Evolutionary conservation across 2,329 filamentous ascomycete genomes (phyloP), one percentile per base, ranked within the genome.

Genomic region (Anthostomella pinea): DNA sequence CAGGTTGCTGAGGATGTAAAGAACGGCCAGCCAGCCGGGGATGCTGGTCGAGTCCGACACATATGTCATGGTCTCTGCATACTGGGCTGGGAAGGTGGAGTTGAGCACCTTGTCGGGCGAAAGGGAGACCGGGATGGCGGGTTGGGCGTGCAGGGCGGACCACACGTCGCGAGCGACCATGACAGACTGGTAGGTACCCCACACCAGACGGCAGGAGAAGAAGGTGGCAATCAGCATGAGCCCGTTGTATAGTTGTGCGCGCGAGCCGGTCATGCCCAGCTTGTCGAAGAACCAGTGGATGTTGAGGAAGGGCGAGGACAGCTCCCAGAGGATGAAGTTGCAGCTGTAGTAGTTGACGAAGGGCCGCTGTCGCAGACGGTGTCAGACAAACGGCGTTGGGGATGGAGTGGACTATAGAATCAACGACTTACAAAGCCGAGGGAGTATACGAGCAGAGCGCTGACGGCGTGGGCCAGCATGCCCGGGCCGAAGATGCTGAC

Each of bases 281-380:
- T 94, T 94, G 65, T 94, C 87, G 65, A 85, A 87, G 69, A 93
- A 93, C 87, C 87, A 94, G 69, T 94, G 87, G 58, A 91, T 77
- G 59, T 94, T 94, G 39, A 93, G 73, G 63, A 93, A 90, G 6
- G 87, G 86, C 4, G 83, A 85, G 17, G 85, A 90, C 24, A 94
- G 76, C 63, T 94, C 87, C 77, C 89, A 94, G 40, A 93, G 81
- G 54, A 94, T 87, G 63, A 94, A 94, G 41, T 79, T 79, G 38
- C 77, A 75, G 38, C 77, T 84, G 63, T 93, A 94, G 68, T 82
- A 90, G 68, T 91, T 90, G 48, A 90, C 73, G 55, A 91, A 90
- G 2, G 87, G 87, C 42, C 85, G 75, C 87, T 93, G 57, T 36
- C 8, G 1, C 16, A 25, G 11, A 22, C 15, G 16, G 34, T 45